Percentiles rank a stretch among this genome's conserved stretches.
These are phyloP conservation scores for Cutaneotrichosporon sp. DNA, from an alignment of 1,284 basidiomycete genomes.

Conservation along the genomic window DNA sequence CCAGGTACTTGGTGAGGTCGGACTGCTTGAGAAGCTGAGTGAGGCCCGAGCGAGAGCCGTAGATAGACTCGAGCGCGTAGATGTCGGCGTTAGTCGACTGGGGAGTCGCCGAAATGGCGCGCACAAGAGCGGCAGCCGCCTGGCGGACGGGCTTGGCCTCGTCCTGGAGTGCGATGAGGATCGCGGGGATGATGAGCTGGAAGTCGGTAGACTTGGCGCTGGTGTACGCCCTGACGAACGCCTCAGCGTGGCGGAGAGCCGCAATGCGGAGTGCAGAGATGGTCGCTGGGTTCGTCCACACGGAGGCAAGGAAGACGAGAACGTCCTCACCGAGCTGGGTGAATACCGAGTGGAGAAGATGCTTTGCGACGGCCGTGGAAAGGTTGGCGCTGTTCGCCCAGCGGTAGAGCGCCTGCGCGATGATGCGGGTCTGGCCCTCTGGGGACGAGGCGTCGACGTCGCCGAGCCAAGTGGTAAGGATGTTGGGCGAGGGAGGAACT, in stretches of 20 bases:
- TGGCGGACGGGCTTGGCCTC: conserved; percentile 59
- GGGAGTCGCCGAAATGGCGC: conserved; percentile 41
- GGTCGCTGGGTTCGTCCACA: conserved; percentile 58
- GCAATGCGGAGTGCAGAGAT: conserved; percentile 59
- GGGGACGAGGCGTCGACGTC: conserved; percentile 9
- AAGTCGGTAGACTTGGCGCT: conserved; percentile 60
- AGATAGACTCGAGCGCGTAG: conserved; percentile 79
- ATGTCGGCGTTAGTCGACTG: conserved; percentile 55
- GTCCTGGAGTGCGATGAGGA: conserved; percentile 68
- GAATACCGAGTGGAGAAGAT: conserved; percentile 67
- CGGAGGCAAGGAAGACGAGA: conserved; percentile 74
- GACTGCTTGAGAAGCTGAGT: conserved; percentile 76
- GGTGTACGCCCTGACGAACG: conserved; percentile 57
- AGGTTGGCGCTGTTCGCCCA: conserved; percentile 60
- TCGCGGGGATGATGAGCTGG: conserved; percentile 77
- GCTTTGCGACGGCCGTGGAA: conserved; percentile 57
- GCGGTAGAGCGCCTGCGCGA: conserved; percentile 58
- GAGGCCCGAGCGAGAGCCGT: conserved; percentile 66
- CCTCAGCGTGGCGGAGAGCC: conserved; percentile 75
- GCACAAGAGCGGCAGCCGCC: conserved; percentile 65
- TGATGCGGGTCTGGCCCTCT: conserved; percentile 20
- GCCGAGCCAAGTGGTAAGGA: conserved; percentile 29
- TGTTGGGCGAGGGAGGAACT: conserved; percentile 24
- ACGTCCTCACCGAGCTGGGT: conserved; percentile 66
- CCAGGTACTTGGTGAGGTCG: conserved; percentile 69